Conservation (phyloP, 441 rosid species). For the Corymbia calophylla region DNA sequence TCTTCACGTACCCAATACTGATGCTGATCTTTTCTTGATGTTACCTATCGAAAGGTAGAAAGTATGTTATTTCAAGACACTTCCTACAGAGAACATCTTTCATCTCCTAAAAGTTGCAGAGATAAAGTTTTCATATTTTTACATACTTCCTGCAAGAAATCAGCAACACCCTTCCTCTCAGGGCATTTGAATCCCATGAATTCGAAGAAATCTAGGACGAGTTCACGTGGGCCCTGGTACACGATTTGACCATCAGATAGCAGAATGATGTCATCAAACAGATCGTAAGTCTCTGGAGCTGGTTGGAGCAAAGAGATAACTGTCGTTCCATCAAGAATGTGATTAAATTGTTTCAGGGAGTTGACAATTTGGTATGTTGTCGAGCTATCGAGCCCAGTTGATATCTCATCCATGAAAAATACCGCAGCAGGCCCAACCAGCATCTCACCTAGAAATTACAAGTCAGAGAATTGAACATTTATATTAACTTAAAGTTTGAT, state of each 20-base stretch:
- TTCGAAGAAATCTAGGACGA: background rate
- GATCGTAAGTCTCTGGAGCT: background rate
- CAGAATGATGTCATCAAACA: background rate
- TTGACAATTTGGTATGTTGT: background rate
- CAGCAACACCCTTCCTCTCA: background rate
- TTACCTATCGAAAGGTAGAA: background rate
- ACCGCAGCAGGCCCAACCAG: background rate
- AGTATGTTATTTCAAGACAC: background rate
- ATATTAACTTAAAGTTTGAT: background rate
- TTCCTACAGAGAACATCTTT: background rate
- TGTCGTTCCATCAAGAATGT: background rate
- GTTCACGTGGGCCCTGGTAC: background rate
- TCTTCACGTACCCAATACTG: background rate
- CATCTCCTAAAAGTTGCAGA: background rate
- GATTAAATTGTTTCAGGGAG: background rate
- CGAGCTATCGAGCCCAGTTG: background rate
- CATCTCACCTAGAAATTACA: background rate
- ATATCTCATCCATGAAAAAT: background rate
- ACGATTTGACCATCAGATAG: background rate
- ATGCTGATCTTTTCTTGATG: background rate
- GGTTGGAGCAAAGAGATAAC: background rate
- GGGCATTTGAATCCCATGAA: background rate
- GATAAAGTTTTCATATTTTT: background rate
- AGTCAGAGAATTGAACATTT: background rate
- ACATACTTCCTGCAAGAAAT: background rate